Evolutionary conservation across 2,329 filamentous ascomycete genomes (phyloP), one percentile per base, ranked within the genome.

Genomic region (Aspergillus sp.): DNA sequence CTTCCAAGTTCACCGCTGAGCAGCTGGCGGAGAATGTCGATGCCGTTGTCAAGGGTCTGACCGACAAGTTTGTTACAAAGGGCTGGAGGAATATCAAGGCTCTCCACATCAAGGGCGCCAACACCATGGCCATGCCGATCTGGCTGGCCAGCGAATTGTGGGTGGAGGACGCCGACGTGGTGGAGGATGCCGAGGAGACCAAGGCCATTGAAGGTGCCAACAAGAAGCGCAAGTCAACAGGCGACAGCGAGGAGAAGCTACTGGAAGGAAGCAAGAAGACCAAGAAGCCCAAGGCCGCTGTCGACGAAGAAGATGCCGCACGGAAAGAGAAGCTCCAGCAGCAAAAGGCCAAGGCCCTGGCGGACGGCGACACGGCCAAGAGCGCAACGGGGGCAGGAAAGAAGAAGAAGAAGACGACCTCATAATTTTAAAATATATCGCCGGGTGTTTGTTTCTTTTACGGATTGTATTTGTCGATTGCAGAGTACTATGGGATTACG

Each of bases 141-240:
- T 98, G 90, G 88, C 73, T 95, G 62, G 87, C 91, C 5, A 85
- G 90, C 55, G 90, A 96, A 75, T 76, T 98, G 51, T 98, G 93
- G 90, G 69, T 85, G 11, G 87, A 93, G 52, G 80, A 85, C 47
- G 77, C 82, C 48, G 83, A 88, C 60, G 81, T 95, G 6, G 72
- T 93, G 35, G 72, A 78, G 51, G 69, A 66, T 33, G 59, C 65
- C 10, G 61, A 60, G 38, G 62, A 60, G 34, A 57, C 53, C 40
- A 59, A 64, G 33, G 57, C 51, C 42, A 63, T 64, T 39, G 65
- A 68, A 47, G 65, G 58, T 43, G 47, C 48, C 6, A 60, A 60
- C 58, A 88, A 86, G 78, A 75, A 75, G 67, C 63, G 69, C 52
- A 74, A 72, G 59, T 61, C 61, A 38, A 52, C 42, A 33, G 59